These are phyloP conservation scores for Pulveroboletus sp. DNA, from an alignment of 768 basidiomycete genomes.

Conservation along the genomic window DNA sequence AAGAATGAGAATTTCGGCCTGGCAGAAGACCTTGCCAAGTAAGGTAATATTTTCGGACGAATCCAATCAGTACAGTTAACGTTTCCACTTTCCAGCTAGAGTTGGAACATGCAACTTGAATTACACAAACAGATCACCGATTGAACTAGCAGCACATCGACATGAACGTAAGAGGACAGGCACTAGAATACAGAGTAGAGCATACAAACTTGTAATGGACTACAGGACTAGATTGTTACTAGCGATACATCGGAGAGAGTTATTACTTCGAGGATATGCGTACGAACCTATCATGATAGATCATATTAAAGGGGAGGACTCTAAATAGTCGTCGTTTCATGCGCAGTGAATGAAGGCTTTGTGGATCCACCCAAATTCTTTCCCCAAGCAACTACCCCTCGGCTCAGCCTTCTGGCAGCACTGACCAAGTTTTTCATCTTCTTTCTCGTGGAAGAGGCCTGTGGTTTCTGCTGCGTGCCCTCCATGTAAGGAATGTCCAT, in stretches of 20 bases:
- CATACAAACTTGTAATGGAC: slow-evolving; percentile 1
- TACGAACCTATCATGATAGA: slow-evolving; percentile 11
- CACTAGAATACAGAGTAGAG: slow-evolving; percentile 10
- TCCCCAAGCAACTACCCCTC: slow-evolving; percentile 28
- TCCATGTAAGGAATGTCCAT: slow-evolving; percentile 26
- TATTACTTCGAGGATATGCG: slow-evolving; percentile 2
- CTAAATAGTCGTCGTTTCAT: not conserved
- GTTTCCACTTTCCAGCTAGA: no score
- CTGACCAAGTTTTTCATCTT: slow-evolving; percentile 20
- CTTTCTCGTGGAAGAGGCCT: slow-evolving; percentile 14
- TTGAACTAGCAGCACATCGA: slow-evolving; percentile 4
- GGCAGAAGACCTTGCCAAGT: no score
- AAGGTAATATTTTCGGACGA: no score
- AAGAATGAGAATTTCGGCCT: no score
- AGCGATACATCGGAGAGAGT: slow-evolving; percentile 22
- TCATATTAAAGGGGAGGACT: slow-evolving; percentile 5
- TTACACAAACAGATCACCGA: no score
- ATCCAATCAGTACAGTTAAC: no score
- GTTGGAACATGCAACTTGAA: no score
- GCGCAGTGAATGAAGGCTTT: not conserved
- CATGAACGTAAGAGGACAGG: slow-evolving; percentile 5
- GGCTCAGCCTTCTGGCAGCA: slow-evolving; percentile 26
- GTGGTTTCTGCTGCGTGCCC: slow-evolving; percentile 8
- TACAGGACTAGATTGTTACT: slow-evolving; percentile 15
- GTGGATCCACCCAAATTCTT: slow-evolving; percentile 23